phyloP scores from a whole-genome alignment of 2,329 filamentous ascomycete genomes.

The Cyanodermella asteris region DNA sequence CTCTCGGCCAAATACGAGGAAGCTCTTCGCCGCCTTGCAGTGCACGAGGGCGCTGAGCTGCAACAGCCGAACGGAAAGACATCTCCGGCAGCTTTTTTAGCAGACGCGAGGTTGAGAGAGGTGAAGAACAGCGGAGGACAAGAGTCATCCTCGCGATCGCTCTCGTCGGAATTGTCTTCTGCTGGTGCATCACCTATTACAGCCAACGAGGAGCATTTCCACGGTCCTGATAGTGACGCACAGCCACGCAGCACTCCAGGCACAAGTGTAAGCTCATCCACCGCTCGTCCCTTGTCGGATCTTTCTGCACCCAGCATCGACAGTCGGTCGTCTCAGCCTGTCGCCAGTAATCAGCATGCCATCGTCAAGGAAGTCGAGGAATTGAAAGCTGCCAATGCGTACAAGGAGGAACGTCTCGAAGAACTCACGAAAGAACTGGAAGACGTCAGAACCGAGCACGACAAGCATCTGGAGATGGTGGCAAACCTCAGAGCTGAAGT shows the following conservation, averaged over 20 bases:
- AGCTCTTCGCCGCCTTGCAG: slow-evolving; percentile 55
- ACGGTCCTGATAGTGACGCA: too few species aligned
- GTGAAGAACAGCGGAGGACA: slow-evolving; percentile 44
- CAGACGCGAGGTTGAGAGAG: slow-evolving; percentile 48
- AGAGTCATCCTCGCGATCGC: slow-evolving; percentile 65
- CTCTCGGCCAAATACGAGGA: slow-evolving; percentile 82
- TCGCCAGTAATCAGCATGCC: too few species aligned
- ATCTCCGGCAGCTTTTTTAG: slow-evolving; percentile 65
- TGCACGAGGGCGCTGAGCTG: too few species aligned
- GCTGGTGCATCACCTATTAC: slow-evolving; percentile 54
- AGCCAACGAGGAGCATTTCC: too few species aligned
- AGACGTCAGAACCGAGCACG: slow-evolving; percentile 57
- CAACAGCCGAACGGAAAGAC: slow-evolving; percentile 33
- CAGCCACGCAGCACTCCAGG: too few species aligned
- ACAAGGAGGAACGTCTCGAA: slow-evolving; percentile 58
- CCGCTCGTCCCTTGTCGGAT: too few species aligned
- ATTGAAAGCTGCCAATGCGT: slow-evolving; percentile 45
- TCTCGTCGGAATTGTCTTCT: slow-evolving; percentile 84
- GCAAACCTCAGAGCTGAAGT: slow-evolving; percentile 80
- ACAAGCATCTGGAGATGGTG: slow-evolving; percentile 61
- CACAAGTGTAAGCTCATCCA: too few species aligned
- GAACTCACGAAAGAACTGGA: slow-evolving; percentile 57
- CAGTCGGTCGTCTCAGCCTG: slow-evolving; percentile 10
- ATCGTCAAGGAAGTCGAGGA: slow-evolving; percentile 46
- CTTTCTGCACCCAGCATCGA: too few species aligned